A percentile compares a stretch with the other conserved stretches of the same genome.
These are phyloP conservation scores for Paratrypanosoma confusum DNA, from an alignment of 208 protist genomes.

Conservation along the genomic window DNA sequence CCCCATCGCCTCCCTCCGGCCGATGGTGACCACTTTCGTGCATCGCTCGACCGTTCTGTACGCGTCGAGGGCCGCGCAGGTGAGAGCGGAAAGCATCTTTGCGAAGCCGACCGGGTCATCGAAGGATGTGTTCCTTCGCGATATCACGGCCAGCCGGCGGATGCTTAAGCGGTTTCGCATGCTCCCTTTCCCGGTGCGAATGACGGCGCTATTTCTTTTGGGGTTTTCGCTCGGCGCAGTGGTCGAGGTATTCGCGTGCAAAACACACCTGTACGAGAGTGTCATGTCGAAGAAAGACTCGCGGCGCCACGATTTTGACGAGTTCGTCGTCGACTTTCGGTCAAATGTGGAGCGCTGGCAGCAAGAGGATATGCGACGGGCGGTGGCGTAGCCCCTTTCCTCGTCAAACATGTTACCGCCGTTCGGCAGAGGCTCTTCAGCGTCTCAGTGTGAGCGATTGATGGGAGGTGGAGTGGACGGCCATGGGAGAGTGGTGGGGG, in stretches of 20 bases:
- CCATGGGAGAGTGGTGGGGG: no score
- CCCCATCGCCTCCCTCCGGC: neutral
- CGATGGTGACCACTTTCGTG: neutral
- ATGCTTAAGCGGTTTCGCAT: slow-evolving; percentile 40
- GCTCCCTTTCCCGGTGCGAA: slow-evolving; percentile 40
- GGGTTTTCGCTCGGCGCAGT: slow-evolving; percentile 45
- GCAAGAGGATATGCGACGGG: slow-evolving; percentile 46
- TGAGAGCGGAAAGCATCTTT: slow-evolving; percentile 9
- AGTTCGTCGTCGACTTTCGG: slow-evolving; percentile 68
- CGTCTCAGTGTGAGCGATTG: no score
- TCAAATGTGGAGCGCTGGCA: slow-evolving; percentile 66
- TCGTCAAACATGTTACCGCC: no score
- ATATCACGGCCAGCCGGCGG: slow-evolving; percentile 24
- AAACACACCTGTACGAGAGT: slow-evolving; percentile 68
- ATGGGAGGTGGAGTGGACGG: no score
- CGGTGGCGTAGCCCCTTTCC: no score
- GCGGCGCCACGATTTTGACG: slow-evolving; percentile 66
- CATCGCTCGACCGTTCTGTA: neutral
- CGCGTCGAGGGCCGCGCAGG: neutral
- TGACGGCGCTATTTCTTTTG: slow-evolving; percentile 39
- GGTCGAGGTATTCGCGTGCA: slow-evolving; percentile 69
- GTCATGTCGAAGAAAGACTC: slow-evolving; percentile 73
- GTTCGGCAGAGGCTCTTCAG: no score
- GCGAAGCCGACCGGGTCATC: slow-evolving; percentile 3
- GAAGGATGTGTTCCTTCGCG: slow-evolving; percentile 43